Evolutionary conservation across 768 basidiomycete species (phyloP), one percentile per base, ranked within the genome.

Genomic region (Hygrophoropsis aurantiaca): DNA sequence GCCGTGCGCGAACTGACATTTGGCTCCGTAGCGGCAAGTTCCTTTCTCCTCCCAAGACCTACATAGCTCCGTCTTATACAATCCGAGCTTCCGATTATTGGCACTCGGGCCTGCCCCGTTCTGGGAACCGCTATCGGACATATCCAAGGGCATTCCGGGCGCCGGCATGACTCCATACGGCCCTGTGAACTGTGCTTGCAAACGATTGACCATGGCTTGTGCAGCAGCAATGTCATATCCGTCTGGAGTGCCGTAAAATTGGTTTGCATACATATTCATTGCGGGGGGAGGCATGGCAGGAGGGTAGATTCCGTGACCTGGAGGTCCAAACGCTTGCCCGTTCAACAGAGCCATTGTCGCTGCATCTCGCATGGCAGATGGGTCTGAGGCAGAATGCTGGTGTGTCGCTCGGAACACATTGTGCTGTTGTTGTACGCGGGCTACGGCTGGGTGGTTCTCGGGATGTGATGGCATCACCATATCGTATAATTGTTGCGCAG

Each of bases 11-110:
- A 94, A 94, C 64, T 94, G 92, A 61, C 92, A 94, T 68, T 94
- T 94, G 41, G 81, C 66, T 5, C 87, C 89, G 56, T 94, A 94
- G 26, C 92, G 78, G 62, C 90, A 93, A 13, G 80, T 68, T 2
- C 89, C 89, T 62, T 93, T 93, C 69, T 93, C 90, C 64, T 93
- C 90, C 90, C 91, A 93, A 62, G 91, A 94, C 52, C 87, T 74
- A 66, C 91, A 93, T 39, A 93, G 55, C 64, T 92, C 87, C 0
- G 92, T 94, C 74, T 94, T 94, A 74, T 94, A 94, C 39, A 94
- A 61, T 15, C 88, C 90, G 20, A 93, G 69, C 71, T 94, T 94
- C 57, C 92, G 79, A 62, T 94, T 94, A 70, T 94, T 94, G 9
- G 90, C 87, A 52, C 89, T 92, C 13, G 91, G 91, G 0, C 90